Conservation (phyloP, 1,284 basidiomycete genomes). For the Ustilago xerochloae region DNA sequence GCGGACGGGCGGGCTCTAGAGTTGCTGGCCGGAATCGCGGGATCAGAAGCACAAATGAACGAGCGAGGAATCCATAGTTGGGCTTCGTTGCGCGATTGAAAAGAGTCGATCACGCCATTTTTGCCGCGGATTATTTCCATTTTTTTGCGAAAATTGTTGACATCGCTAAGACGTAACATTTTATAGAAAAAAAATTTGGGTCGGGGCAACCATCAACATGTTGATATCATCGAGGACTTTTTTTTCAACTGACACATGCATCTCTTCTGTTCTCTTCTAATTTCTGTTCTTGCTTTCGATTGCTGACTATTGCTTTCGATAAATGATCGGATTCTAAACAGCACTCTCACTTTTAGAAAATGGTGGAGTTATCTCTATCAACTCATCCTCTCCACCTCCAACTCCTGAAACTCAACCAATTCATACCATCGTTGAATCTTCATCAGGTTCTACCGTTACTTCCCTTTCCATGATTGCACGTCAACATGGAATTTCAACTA, state of each 20-base stretch:
- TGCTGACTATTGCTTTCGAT: neutral
- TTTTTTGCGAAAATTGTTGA: neutral
- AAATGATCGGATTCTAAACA: no score
- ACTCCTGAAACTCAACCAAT: slow-evolving; percentile 16
- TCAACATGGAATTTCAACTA: slow-evolving; percentile 34
- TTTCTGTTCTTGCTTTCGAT: neutral
- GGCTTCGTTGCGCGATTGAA: no score
- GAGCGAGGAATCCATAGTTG: neutral
- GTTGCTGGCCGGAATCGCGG: slow-evolving; percentile 9
- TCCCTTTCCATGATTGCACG: slow-evolving; percentile 50
- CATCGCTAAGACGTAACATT: neutral
- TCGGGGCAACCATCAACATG: neutral
- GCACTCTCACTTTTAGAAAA: slow-evolving; percentile 31
- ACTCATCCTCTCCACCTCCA: slow-evolving; percentile 15
- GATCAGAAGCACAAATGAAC: no score
- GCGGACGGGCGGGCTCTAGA: slow-evolving; percentile 44
- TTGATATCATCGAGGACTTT: neutral
- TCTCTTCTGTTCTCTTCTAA: neutral
- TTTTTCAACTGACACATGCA: neutral
- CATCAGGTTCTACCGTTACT: slow-evolving; percentile 50
- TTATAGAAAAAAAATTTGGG: neutral
- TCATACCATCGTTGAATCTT: slow-evolving; percentile 43
- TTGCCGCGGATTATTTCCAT: slow-evolving; percentile 17
- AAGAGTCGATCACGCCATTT: slow-evolving; percentile 31
- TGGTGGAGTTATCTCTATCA: slow-evolving; percentile 41